These are phyloP conservation scores for Dalechampia spathulata DNA, from an alignment of 441 rosid species.

Conservation along the genomic window DNA sequence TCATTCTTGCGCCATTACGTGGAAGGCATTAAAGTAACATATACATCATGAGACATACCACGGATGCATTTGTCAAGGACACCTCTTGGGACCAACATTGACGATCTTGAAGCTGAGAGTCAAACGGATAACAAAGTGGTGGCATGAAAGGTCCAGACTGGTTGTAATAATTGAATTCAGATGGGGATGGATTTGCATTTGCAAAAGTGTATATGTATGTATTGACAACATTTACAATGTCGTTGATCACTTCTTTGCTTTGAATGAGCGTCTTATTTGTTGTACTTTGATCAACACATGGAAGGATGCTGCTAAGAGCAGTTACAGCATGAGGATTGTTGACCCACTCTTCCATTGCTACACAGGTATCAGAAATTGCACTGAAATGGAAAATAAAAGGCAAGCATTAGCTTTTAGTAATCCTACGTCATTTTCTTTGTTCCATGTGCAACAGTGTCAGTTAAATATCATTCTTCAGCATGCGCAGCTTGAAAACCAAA, in stretches of 20 bases:
- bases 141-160: slow-evolving; percentile 92
- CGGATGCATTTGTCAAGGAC: slow-evolving; percentile 67
- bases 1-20: no score
- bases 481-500: no score
- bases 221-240: slow-evolving; percentile 72
- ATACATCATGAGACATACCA: slow-evolving; percentile 45
- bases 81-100: slow-evolving; percentile 58
- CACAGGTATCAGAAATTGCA: slow-evolving; percentile 75
- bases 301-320: slow-evolving; percentile 87
- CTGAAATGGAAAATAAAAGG: slow-evolving; percentile 28
- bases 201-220: slow-evolving; percentile 70
- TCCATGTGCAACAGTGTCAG: no score
- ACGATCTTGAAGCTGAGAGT: slow-evolving; percentile 51
- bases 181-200: slow-evolving; percentile 56
- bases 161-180: slow-evolving; percentile 47
- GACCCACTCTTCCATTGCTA: slow-evolving; percentile 95
- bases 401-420: no score
- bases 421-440: no score
- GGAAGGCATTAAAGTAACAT: no score
- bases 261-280: slow-evolving; percentile 73
- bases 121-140: slow-evolving; percentile 81
- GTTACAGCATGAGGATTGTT: slow-evolving; percentile 84
- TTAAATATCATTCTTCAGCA: no score
- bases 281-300: slow-evolving; percentile 80
- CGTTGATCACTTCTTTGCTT: slow-evolving; percentile 82